Conservation (phyloP, 78 protist genomes). For the Monosiga brevicollis region DNA sequence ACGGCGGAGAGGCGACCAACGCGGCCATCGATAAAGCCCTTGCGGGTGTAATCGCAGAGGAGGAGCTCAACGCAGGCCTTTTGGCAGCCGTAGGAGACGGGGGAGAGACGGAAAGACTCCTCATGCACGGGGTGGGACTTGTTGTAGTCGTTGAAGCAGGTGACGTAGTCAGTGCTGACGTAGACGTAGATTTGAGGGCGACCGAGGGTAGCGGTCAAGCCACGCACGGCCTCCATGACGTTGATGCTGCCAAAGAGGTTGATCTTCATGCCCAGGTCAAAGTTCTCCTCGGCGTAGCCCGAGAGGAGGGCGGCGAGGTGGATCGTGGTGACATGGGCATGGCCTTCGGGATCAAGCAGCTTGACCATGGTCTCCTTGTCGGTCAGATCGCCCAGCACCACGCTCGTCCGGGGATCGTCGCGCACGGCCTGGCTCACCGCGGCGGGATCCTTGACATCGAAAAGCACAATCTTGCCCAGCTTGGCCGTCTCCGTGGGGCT, state of each 20-base stretch:
- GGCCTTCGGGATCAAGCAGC: background rate
- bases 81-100: background rate
- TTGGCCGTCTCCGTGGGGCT: background rate
- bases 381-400: background rate
- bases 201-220: background rate
- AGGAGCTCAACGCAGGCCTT: background rate
- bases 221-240: background rate
- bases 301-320: background rate
- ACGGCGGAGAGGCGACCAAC: background rate
- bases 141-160: background rate
- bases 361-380: background rate
- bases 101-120: background rate
- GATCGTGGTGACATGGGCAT: background rate
- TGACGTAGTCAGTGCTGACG: background rate
- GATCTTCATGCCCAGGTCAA: background rate
- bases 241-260: background rate
- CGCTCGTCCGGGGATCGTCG: background rate
- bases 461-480: background rate
- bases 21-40: background rate
- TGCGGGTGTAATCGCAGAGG: background rate
- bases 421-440: background rate
- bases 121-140: background rate
- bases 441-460: background rate
- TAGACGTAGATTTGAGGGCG: background rate
- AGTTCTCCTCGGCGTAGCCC: background rate